Evolutionary conservation across 2,329 filamentous ascomycete genomes (phyloP), one percentile per base, ranked within the genome.

Genomic region (Harringtonia lauricola): DNA sequence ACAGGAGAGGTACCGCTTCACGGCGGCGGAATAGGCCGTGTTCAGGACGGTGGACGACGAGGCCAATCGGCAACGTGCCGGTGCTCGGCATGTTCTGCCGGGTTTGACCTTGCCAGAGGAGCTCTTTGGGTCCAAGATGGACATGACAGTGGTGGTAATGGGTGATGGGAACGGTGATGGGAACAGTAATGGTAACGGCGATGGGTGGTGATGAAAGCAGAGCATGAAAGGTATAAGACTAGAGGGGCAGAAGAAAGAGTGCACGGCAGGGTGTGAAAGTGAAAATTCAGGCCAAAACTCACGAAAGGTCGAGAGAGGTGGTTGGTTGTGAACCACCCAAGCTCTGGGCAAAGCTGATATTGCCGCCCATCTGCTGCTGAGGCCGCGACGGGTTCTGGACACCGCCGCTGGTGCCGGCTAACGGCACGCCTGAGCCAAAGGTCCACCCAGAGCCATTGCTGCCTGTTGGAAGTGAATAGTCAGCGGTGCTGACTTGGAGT

Each of bases 341-440:
- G 56, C 76, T 81, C 58, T 82, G 78, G 39, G 78, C 77, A 61
- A 82, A 82, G 60, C 77, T 82, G 47, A 78, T 65, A 59, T 72
- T 78, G 53, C 75, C 67, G 49, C 24, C 68, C 55, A 76, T 61
- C 63, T 77, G 70, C 63, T 77, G 70, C 43, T 45, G 48, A n/a
- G 43, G 39, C 17, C 47, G 67, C 43, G 65, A 60, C 40, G 68
- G 65, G 50, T 68, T 76, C 55, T 69, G 73, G 45, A 78, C 64
- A 36, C 66, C 68, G 52, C 66, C 41, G n/a, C 64, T 28, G 42
- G 49, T 34, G 48, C 47, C 66, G 54, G 68, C 68, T 72, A 82
- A 79, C 22, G 77, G 75, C 54, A 79, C 67, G 52, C 68, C 73
- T 45, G 70, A 71, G 48, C 75, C 73, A 62, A 81, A 81, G 13